These are phyloP conservation scores for Talaromyces thailandensis DNA, from an alignment of 495 filamentous ascomycete species.

Conservation along the genomic window DNA sequence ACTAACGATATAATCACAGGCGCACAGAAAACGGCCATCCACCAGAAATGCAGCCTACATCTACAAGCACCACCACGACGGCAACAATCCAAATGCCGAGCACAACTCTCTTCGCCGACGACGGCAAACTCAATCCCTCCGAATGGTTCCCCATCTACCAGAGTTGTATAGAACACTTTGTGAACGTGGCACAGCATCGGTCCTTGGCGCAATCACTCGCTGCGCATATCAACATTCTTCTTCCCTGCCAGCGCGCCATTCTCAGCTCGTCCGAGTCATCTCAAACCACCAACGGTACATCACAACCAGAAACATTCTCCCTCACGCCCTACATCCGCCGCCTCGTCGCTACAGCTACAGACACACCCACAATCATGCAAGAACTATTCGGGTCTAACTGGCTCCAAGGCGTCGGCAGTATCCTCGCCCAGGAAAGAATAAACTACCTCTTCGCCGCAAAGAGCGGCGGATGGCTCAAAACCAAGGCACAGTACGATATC, in stretches of 20 bases:
- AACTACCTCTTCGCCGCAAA: constrained; percentile 97
- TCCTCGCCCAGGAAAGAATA: constrained; percentile 77
- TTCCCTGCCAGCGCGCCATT: constrained; percentile 29
- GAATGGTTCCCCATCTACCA: constrained; percentile 88
- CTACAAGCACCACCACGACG: constrained; percentile 9
- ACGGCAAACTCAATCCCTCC: constrained; percentile 55
- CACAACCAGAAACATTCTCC: constrained; percentile 41
- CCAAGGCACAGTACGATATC: constrained; percentile 84
- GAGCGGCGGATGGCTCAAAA: constrained; percentile 75
- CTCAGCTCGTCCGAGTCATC: constrained; percentile 11
- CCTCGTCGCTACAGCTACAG: constrained; percentile 79
- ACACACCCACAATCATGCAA: constrained; percentile 65
- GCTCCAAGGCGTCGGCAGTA: constrained; percentile 60
- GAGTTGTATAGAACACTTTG: constrained; percentile 77
- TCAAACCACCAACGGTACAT: constrained; percentile 15
- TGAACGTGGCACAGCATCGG: constrained; percentile 76
- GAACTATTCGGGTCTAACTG: constrained; percentile 89
- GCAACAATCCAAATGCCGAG: constrained; percentile 7
- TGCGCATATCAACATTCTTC: constrained; percentile 78
- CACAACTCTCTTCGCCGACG: constrained; percentile 17
- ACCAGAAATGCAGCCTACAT: constrained; percentile 3
- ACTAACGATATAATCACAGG: neutral
- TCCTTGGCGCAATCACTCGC: constrained; percentile 75
- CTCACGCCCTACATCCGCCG: constrained; percentile 85
- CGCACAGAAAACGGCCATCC: neutral